These are phyloP conservation scores for Phtheirospermum japonicum DNA, from an alignment of 257 asterid genomes.

Conservation along the genomic window DNA sequence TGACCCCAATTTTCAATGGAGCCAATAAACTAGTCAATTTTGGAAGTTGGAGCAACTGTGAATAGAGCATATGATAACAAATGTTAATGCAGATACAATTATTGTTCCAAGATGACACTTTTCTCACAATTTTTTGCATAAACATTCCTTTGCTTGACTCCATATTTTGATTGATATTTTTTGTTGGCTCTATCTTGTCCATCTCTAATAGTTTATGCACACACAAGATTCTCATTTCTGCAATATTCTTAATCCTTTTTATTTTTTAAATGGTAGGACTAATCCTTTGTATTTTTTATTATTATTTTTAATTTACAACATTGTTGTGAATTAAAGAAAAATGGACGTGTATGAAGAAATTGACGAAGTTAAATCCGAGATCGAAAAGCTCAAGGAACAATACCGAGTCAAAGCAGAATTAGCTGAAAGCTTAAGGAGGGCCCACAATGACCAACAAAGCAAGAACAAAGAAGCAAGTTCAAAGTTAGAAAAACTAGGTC, in stretches of 20 bases:
- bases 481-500: slow-evolving; percentile 52
- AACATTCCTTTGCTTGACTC: too few relatives aligned
- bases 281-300: not conserved
- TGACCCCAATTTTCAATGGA: too few relatives aligned
- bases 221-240: not conserved
- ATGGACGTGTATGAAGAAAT: slow-evolving; percentile 75
- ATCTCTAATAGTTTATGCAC: not conserved
- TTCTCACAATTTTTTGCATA: too few relatives aligned
- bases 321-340: slow-evolving; percentile 26
- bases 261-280: too few relatives aligned
- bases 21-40: too few relatives aligned
- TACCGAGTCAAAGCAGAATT: slow-evolving; percentile 47
- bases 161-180: too few relatives aligned
- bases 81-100: too few relatives aligned
- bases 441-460: slow-evolving; percentile 53
- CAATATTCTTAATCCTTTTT: too few relatives aligned
- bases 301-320: not conserved
- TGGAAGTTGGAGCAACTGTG: too few relatives aligned
- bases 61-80: too few relatives aligned
- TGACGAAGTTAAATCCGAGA: slow-evolving; percentile 71
- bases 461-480: slow-evolving; percentile 56
- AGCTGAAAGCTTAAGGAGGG: slow-evolving; percentile 60
- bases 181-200: too few relatives aligned
- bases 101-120: too few relatives aligned
- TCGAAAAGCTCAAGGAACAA: slow-evolving; percentile 55